A percentile compares a stretch with the other conserved stretches of the same genome.
Evolutionary conservation across 306 rosid species (phyloP).

Genomic region (Acacia crassicarpa): DNA sequence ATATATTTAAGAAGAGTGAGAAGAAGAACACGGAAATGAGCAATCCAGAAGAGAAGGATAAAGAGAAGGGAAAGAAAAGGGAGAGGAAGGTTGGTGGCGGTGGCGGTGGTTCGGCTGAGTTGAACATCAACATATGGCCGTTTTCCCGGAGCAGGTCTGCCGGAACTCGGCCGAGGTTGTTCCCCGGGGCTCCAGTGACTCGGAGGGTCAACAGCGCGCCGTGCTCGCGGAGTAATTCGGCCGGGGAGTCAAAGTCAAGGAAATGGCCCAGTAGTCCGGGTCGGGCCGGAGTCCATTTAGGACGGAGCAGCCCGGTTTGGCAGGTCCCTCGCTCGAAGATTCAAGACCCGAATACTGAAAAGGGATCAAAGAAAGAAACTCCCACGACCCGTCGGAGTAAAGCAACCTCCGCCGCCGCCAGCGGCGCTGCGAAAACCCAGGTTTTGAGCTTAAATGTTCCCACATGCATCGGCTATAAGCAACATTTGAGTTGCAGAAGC

Average conservation of each 20-base stretch:
- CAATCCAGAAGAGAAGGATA: slow-evolving; percentile 37
- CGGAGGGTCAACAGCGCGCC: slow-evolving; percentile 89
- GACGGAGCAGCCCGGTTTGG: slow-evolving; percentile 95
- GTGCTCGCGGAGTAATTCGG: slow-evolving; percentile 86
- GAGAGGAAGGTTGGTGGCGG: slow-evolving; percentile 46
- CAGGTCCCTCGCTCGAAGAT: slow-evolving; percentile 61
- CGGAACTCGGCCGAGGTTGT: slow-evolving; percentile 47
- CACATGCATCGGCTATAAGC: slow-evolving; percentile 59
- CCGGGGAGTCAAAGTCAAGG: slow-evolving; percentile 81
- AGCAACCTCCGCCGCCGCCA: background rate
- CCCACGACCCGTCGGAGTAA: slow-evolving; percentile 45
- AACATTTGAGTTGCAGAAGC: slow-evolving; percentile 57
- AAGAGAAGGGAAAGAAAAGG: slow-evolving; percentile 51
- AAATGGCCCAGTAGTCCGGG: slow-evolving; percentile 85
- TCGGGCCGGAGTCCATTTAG: slow-evolving; percentile 72
- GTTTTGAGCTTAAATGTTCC: slow-evolving; percentile 80
- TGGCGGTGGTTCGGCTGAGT: slow-evolving; percentile 54
- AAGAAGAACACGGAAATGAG: slow-evolving; percentile 38
- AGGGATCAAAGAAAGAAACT: slow-evolving; percentile 38
- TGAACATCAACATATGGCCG: slow-evolving; percentile 91
- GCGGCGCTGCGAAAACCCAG: slow-evolving; percentile 28
- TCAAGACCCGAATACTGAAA: slow-evolving; percentile 44
- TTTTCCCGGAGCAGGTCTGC: slow-evolving; percentile 87
- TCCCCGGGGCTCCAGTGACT: slow-evolving; percentile 42
- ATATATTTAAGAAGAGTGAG: slow-evolving; percentile 63